These are phyloP conservation scores for Ophiostoma quercus DNA, from an alignment of 2,329 filamentous ascomycete species.

Conservation along the genomic window DNA sequence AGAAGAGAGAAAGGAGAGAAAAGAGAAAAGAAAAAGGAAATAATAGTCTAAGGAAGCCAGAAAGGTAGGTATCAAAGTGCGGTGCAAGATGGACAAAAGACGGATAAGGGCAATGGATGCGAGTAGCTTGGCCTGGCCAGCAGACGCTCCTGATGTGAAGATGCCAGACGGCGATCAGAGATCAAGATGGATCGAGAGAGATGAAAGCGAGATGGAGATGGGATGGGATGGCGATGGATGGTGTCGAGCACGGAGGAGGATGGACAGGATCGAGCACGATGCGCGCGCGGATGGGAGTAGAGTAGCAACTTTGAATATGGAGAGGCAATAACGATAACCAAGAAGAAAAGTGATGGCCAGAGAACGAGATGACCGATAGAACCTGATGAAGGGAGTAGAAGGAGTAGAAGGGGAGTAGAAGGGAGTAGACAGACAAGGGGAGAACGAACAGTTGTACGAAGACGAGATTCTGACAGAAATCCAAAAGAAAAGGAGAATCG, in stretches of 20 bases:
- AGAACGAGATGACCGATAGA: not conserved
- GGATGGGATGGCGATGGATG: not conserved
- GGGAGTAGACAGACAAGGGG: conserved; percentile 26
- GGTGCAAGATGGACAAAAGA: conserved; percentile 17
- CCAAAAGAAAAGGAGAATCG: not conserved
- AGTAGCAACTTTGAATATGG: not conserved
- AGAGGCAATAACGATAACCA: not conserved
- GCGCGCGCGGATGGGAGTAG: not conserved
- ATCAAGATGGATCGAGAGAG: not conserved
- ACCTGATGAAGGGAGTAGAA: conserved; percentile 39
- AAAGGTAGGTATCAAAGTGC: conserved; percentile 35
- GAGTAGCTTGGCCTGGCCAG: conserved; percentile 17
- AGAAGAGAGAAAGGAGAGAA: conserved; percentile 31
- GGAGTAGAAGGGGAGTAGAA: conserved; percentile 2
- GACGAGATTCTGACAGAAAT: conserved; percentile 14
- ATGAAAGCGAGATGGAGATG: not conserved
- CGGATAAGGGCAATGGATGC: conserved; percentile 18
- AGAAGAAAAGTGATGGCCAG: conserved; percentile 23
- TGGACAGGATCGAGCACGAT: not conserved
- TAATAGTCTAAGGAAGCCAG: conserved; percentile 28
- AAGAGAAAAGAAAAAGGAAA: conserved; percentile 30
- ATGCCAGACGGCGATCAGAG: not conserved
- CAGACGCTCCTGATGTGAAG: conserved; percentile 1
- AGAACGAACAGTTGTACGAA: conserved; percentile 25
- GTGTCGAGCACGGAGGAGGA: not conserved